phyloP scores from a whole-genome alignment of 2,329 filamentous ascomycete species.

The Ceratocystis harringtonii region DNA sequence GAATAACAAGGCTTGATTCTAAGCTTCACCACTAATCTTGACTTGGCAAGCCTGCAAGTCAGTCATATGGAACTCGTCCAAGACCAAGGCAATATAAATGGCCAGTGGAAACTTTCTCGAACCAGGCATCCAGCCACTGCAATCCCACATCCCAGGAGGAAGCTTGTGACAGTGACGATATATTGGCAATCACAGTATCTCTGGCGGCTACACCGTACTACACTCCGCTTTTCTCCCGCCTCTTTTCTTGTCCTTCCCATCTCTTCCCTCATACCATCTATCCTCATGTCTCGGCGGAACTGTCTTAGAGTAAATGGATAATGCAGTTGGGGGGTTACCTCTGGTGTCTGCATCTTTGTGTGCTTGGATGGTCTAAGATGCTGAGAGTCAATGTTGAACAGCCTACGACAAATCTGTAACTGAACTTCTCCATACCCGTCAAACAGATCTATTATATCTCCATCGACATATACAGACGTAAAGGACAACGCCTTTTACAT shows the following conservation, averaged over 20 bases:
- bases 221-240: not conserved
- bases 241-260: not conserved
- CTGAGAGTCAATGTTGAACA: constrained; percentile 5
- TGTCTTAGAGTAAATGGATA: constrained; percentile 2
- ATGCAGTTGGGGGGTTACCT: not conserved
- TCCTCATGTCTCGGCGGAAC: not conserved
- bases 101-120: not conserved
- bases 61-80: not conserved
- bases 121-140: not conserved
- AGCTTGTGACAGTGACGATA: constrained; percentile 7
- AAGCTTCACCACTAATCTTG: not conserved
- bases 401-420: not conserved
- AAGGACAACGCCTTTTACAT: not conserved
- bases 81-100: not conserved
- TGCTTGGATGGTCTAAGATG: not conserved
- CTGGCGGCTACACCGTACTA: constrained; percentile 4
- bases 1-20: too few species aligned
- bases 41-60: not conserved
- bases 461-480: not conserved
- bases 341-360: not conserved
- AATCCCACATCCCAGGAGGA: not conserved
- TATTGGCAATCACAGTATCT: not conserved
- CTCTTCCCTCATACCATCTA: not conserved
- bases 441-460: not conserved
- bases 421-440: not conserved